Conservation (phyloP, 371 early-diverging fungal species). For the Cladochytrium tenue region DNA sequence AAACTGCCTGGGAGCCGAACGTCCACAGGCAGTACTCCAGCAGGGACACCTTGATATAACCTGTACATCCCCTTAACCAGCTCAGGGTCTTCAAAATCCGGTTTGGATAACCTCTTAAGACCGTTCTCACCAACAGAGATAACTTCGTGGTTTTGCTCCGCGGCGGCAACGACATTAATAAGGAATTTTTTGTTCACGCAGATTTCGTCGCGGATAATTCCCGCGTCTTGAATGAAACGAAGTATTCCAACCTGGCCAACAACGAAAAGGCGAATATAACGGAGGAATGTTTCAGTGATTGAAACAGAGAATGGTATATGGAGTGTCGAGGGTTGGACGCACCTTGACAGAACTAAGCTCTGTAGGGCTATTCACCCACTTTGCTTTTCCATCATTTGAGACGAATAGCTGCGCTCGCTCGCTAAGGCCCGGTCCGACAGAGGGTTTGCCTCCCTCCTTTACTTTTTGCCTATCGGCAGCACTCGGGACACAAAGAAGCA, state of each 20-base stretch:
- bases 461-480: slow-evolving; percentile 13
- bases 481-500: slow-evolving; percentile 55
- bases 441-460: neutral
- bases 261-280: no score
- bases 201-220: slow-evolving; percentile 49
- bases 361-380: slow-evolving; percentile 52
- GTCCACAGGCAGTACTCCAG: neutral
- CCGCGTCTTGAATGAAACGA: slow-evolving; percentile 50
- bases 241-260: slow-evolving; percentile 43
- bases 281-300: no score
- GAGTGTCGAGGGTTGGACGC: neutral
- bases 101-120: slow-evolving; percentile 47
- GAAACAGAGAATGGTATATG: neutral
- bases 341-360: slow-evolving; percentile 50
- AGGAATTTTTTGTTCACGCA: slow-evolving; percentile 47
- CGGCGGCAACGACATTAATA: slow-evolving; percentile 63
- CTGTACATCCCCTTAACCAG: slow-evolving; percentile 64
- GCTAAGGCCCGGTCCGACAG: slow-evolving; percentile 54
- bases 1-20: slow-evolving; percentile 48
- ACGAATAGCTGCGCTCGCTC: slow-evolving; percentile 53
- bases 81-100: slow-evolving; percentile 52
- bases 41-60: slow-evolving; percentile 57
- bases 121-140: slow-evolving; percentile 74
- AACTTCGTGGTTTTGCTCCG: slow-evolving; percentile 70
- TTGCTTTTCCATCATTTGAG: slow-evolving; percentile 67